These are phyloP conservation scores for Starmerella khaoyaiensis DNA, from an alignment of 805 yeast species.

Conservation along the genomic window DNA sequence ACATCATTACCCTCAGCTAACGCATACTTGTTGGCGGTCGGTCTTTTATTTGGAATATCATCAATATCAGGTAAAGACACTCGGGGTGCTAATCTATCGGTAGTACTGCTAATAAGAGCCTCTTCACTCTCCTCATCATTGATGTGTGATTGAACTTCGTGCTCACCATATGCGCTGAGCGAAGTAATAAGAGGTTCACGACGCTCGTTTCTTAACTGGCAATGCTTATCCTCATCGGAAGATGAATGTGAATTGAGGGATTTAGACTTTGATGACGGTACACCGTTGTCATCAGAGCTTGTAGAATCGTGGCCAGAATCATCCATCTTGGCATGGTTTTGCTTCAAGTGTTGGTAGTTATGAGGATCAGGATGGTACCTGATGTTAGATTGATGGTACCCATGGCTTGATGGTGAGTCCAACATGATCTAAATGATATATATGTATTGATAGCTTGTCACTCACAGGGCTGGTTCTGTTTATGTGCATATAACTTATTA, in stretches of 20 bases:
- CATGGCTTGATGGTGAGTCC: neutral
- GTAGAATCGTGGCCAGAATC: conserved; percentile 1
- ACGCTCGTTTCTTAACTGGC: neutral
- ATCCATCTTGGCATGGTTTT: neutral
- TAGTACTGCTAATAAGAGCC: conserved; percentile 5
- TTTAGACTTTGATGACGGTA: conserved; percentile 3
- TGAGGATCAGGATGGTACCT: neutral
- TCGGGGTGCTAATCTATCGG: conserved; percentile 4
- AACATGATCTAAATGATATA: neutral
- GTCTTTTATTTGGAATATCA: neutral
- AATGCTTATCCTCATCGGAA: neutral
- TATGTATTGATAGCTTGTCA: too few species aligned
- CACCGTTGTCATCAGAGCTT: conserved; percentile 2
- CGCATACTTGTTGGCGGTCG: neutral
- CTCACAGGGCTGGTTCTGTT: too few species aligned
- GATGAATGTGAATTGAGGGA: neutral
- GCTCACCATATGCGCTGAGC: conserved; percentile 5
- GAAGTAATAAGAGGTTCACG: conserved; percentile 6
- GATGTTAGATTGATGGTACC: neutral
- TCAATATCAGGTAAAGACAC: conserved; percentile 3
- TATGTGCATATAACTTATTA: too few species aligned
- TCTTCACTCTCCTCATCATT: conserved; percentile 6
- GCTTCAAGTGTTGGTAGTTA: neutral
- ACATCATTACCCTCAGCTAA: too few species aligned
- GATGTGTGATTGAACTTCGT: neutral